phyloP scores from a whole-genome alignment of 2,329 filamentous ascomycete genomes.

The Graphilbum sp. region DNA sequence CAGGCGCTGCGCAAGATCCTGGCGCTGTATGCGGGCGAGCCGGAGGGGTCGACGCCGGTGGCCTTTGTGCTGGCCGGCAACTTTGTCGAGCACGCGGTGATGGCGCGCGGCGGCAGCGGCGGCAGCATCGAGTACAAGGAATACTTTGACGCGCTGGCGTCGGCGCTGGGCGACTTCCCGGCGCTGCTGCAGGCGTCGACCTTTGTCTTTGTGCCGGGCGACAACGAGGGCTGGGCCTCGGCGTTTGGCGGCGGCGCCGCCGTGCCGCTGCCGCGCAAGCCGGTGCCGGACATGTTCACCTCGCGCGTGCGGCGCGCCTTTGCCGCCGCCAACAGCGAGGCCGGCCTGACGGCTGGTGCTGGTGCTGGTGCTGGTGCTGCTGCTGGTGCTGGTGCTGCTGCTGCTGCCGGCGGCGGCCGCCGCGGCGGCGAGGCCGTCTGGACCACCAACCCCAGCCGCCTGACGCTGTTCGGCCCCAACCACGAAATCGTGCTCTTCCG shows the following conservation, averaged over 20 bases:
- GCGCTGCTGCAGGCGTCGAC: constrained; percentile 61
- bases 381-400: neutral
- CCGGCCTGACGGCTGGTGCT: constrained; percentile 31
- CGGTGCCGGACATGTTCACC: constrained; percentile 79
- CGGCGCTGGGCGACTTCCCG: constrained; percentile 69
- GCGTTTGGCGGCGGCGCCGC: constrained; percentile 65
- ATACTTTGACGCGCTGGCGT: constrained; percentile 77
- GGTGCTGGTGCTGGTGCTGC: neutral
- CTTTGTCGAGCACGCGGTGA: constrained; percentile 52
- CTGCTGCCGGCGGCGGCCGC: constrained; percentile 1
- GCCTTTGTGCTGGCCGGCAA: constrained; percentile 75
- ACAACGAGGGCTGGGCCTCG: constrained; percentile 95
- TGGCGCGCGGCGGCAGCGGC: constrained; percentile 50
- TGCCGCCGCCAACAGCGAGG: constrained; percentile 57
- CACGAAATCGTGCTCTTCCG: constrained; percentile 79
- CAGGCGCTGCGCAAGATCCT: constrained; percentile 70
- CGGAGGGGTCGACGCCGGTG: constrained; percentile 51
- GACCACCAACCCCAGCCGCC: constrained; percentile 71
- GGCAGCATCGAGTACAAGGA: constrained; percentile 96
- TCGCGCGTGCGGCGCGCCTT: constrained; percentile 71
- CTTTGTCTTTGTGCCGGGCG: constrained; percentile 86
- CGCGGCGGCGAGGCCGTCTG: constrained; percentile 59
- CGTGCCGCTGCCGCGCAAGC: constrained; percentile 49
- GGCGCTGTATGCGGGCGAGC: constrained; percentile 50
- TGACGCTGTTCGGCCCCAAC: constrained; percentile 72